A percentile compares a stretch with the other conserved stretches of the same genome.
Evolutionary conservation across 176 grass and related monocot genomes (phyloP).

Genomic region (Olyra latifolia): DNA sequence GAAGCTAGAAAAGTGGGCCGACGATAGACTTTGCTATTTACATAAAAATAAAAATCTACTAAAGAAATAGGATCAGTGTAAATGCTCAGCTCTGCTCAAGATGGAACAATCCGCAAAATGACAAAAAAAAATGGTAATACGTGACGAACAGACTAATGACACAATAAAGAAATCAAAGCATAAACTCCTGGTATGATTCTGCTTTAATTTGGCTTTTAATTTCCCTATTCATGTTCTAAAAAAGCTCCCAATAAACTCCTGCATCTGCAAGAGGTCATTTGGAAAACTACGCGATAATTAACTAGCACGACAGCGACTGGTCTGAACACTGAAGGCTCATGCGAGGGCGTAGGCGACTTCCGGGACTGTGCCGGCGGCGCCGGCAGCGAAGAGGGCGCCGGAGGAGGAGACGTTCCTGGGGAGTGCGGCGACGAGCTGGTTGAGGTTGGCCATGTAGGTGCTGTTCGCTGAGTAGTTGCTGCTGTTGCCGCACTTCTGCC

Average conservation of each 20-base stretch:
- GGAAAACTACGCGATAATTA: neutral
- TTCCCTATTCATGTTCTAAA: neutral
- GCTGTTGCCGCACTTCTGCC: slow-evolving; percentile 9
- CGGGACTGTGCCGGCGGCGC: neutral
- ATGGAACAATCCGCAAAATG: neutral
- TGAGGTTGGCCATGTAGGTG: slow-evolving; percentile 45
- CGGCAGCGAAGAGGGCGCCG: slow-evolving; percentile 24
- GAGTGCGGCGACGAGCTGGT: slow-evolving; percentile 34
- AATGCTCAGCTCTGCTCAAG: neutral
- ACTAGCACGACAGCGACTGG: neutral
- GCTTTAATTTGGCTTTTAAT: no score
- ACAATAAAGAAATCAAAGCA: no score
- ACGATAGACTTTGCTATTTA: neutral
- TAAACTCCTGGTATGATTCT: no score
- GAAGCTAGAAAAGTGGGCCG: neutral
- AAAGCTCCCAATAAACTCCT: neutral
- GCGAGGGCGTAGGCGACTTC: neutral
- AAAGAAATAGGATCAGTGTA: neutral
- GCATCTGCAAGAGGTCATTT: neutral
- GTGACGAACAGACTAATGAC: no score
- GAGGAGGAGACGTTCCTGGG: slow-evolving; percentile 18
- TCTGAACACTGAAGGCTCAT: neutral
- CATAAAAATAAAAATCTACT: neutral
- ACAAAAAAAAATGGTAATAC: neutral
- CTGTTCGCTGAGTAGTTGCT: slow-evolving; percentile 48